Evolutionary conservation across 2,329 filamentous ascomycete genomes (phyloP).

Genomic region (Talaromyces sp.): DNA sequence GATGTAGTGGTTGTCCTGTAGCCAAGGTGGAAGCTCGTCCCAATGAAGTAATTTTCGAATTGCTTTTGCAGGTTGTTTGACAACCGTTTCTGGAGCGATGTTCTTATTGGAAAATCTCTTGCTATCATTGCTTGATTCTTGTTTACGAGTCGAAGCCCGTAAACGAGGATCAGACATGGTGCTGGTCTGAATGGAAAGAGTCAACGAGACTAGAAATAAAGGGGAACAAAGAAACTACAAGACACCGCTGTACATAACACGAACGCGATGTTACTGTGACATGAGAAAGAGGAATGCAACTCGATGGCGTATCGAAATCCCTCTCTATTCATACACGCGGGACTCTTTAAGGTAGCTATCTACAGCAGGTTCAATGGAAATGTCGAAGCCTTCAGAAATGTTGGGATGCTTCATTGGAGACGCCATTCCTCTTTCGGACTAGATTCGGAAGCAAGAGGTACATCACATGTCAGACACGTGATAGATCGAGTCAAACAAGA

Average conservation of each 20-base stretch:
- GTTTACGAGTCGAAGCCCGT: constrained; percentile 28
- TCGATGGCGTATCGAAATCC: background rate
- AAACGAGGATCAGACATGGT: constrained; percentile 25
- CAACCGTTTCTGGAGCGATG: constrained; percentile 24
- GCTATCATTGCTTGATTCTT: constrained; percentile 19
- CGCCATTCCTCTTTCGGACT: constrained; percentile 3
- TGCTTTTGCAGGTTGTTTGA: constrained; percentile 29
- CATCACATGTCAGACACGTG: constrained; percentile 17
- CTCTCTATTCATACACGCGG: background rate
- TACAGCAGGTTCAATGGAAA: background rate
- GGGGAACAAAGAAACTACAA: constrained; percentile 10
- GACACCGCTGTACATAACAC: background rate
- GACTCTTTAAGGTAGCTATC: background rate
- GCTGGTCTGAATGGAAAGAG: constrained; percentile 5
- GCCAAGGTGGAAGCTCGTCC: constrained; percentile 53
- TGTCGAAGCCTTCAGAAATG: constrained; percentile 9
- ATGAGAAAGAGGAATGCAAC: background rate
- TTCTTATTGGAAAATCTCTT: constrained; percentile 23
- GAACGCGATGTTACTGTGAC: background rate
- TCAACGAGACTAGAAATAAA: background rate
- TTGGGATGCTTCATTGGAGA: constrained; percentile 7
- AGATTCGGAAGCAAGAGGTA: background rate
- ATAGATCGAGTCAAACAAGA: constrained; percentile 23
- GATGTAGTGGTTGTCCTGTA: constrained; percentile 67
- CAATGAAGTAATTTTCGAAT: constrained; percentile 44